Conservation (phyloP, 169 alveolate species). For the Eimeria zaria region DNA sequence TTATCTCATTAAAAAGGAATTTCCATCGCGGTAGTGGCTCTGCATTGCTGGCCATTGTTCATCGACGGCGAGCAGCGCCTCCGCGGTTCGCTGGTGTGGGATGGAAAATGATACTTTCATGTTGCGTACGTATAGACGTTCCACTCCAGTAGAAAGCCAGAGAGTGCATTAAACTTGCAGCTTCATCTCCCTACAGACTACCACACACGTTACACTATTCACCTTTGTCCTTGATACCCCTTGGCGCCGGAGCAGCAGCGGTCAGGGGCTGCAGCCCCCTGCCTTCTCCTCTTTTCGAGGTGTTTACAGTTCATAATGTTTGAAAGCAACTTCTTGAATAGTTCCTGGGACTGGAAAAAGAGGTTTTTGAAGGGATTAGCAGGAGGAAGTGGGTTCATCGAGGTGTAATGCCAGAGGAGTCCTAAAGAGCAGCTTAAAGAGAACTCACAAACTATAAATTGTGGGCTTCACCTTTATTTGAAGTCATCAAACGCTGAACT, state of each 20-base stretch:
- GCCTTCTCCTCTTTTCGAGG: not conserved
- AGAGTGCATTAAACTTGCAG: not conserved
- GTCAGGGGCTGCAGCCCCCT: constrained; percentile 14
- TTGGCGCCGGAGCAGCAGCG: not conserved
- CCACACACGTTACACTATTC: not conserved
- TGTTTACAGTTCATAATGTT: not conserved
- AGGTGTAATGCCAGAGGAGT: not conserved
- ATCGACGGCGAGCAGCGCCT: not conserved
- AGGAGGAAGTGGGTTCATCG: not conserved
- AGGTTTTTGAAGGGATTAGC: not conserved
- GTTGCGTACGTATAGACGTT: not conserved
- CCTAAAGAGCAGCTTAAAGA: not conserved
- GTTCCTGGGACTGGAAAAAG: not conserved
- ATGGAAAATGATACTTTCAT: not conserved
- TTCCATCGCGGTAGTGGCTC: not conserved
- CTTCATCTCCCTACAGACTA: not conserved
- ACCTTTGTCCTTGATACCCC: not conserved
- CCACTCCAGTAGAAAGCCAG: not conserved
- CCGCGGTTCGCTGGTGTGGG: not conserved
- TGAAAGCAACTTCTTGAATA: not conserved
- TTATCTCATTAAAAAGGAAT: not conserved
- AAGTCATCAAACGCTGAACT: not conserved
- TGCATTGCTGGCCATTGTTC: not conserved
- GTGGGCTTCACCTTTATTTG: not conserved
- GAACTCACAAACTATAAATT: not conserved